Base-by-base conservation (phyloP, 208 protist species). In the Acanthamoeba royreba region DNA sequence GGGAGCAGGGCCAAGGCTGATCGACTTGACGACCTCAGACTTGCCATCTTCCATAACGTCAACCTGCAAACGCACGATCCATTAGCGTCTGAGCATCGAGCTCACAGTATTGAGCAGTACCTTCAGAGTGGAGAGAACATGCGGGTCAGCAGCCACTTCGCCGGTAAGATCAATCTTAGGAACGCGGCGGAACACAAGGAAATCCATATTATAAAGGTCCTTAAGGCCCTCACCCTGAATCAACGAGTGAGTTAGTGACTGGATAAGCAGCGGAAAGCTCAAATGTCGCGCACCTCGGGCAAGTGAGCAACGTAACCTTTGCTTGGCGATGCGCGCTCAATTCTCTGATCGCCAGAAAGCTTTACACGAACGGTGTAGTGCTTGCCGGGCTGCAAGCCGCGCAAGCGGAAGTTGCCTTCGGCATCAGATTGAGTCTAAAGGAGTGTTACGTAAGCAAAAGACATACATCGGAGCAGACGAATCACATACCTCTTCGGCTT, bases 391-490 rank as follows among this genome's bases (percentile, higher is more conserved):
- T 79, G 43, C 49, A 92, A 45, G 22, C 87, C 87, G 9, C 87
- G 52, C 87, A 92, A 49, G 49, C 81, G 46, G 81, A 89, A 92
- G n/a, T 92, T 53, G 53, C 87, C 87, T 19, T 92, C 46, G 17
- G 46, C 63, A 31, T 92, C 87, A 4, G 87, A 79, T 31, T 92
- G 87, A 35, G 87, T 77, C 46, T 92, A n/a, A 17, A 15, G 31
- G 0, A 15, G 28, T 33, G 66, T 33, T 79, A 38, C 19, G 3
- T 4, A 28, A 9, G 38, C 35, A 79, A 45, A 45, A 19, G 28
- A 79, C 7, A 25, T 19, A 83, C 11, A 0, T 40, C 22, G 69
- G 25, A 25, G 25, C 69, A 38, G 19, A 42, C 7, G 42, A 28
- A 28, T 28, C 25, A 40, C 66, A 40, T 11, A 79, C 66, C 66